Percentiles rank a stretch among this genome's conserved stretches.
These are phyloP conservation scores for Scalesia atractyloides DNA, from an alignment of 129 eudicot genomes.

Conservation along the genomic window DNA sequence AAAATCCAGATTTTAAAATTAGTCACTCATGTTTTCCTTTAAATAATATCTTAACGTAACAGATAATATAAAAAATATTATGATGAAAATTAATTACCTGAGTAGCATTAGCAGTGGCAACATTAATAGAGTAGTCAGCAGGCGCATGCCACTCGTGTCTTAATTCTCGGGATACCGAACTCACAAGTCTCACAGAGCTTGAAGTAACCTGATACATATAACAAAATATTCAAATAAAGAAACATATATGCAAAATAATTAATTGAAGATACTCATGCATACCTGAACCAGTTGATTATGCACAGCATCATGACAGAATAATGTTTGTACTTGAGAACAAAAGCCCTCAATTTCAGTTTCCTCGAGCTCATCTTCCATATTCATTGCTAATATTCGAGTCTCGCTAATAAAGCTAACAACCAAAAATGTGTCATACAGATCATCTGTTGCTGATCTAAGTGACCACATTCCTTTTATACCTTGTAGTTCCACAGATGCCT, in stretches of 20 bases:
- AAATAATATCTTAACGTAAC: background rate
- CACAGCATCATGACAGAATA: constrained; percentile 90
- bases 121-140: constrained; percentile 78
- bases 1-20: background rate
- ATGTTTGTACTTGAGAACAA: constrained; percentile 76
- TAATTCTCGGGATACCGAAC: constrained; percentile 78
- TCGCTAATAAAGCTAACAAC: constrained; percentile 96
- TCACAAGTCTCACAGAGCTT: constrained; percentile 79
- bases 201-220: constrained; percentile 72
- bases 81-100: constrained; percentile 51
- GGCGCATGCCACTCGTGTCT: constrained; percentile 86
- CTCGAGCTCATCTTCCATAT: constrained; percentile 87
- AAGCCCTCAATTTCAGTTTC: constrained; percentile 98
- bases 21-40: constrained; percentile 1
- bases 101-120: constrained; percentile 93
- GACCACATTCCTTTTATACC: constrained; percentile 99
- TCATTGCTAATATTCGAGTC: constrained; percentile 94
- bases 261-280: constrained; percentile 19
- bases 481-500: constrained; percentile 99
- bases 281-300: constrained; percentile 92
- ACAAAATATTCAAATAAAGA: background rate
- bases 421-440: constrained; percentile 84
- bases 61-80: background rate
- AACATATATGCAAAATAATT: background rate
- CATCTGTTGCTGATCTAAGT: constrained; percentile 85